A percentile compares a stretch with the other conserved stretches of the same genome.
Evolutionary conservation across 2,329 filamentous ascomycete species (phyloP).

Genomic region (Sordariomycetes sp.): DNA sequence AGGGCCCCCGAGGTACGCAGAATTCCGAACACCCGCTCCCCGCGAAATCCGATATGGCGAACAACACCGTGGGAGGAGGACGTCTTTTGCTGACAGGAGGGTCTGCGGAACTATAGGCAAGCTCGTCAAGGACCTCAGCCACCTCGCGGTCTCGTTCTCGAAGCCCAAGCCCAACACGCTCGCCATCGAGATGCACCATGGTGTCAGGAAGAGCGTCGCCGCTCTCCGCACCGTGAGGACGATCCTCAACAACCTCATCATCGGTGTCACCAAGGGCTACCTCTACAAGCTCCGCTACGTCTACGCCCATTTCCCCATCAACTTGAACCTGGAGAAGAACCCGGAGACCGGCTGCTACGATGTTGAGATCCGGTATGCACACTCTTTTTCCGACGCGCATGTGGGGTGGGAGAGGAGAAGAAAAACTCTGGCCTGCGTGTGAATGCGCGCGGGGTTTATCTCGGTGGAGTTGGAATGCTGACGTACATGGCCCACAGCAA

Average conservation of each 20-base stretch:
- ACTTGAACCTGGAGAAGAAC: slow-evolving; percentile 99
- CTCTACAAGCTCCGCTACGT: slow-evolving; percentile 99
- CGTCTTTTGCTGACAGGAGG: slow-evolving; percentile 1
- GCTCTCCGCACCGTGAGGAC: slow-evolving; percentile 96
- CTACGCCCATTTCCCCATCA: slow-evolving; percentile 99
- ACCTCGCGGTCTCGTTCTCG: slow-evolving; percentile 92
- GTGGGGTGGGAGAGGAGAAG: neutral
- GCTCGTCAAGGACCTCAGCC: slow-evolving; percentile 91
- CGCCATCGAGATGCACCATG: slow-evolving; percentile 98
- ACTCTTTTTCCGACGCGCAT: neutral
- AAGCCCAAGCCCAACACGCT: slow-evolving; percentile 75
- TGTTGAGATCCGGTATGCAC: slow-evolving; percentile 87
- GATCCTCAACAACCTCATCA: slow-evolving; percentile 97
- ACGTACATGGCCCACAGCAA: slow-evolving; percentile 44
- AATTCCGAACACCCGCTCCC: slow-evolving; percentile 1
- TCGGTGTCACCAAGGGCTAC: slow-evolving; percentile 97
- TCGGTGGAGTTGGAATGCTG: slow-evolving; percentile 13
- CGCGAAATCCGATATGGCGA: neutral
- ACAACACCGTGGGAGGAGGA: neutral
- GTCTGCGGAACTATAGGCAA: slow-evolving; percentile 47
- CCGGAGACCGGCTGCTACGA: slow-evolving; percentile 73
- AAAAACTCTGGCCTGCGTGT: neutral
- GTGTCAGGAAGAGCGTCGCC: slow-evolving; percentile 92
- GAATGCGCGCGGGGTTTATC: neutral
- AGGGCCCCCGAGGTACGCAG: slow-evolving; percentile 76